Conservation (phyloP, 1,139 yeast genomes). For the Schizosaccharomyces versatilis region DNA sequence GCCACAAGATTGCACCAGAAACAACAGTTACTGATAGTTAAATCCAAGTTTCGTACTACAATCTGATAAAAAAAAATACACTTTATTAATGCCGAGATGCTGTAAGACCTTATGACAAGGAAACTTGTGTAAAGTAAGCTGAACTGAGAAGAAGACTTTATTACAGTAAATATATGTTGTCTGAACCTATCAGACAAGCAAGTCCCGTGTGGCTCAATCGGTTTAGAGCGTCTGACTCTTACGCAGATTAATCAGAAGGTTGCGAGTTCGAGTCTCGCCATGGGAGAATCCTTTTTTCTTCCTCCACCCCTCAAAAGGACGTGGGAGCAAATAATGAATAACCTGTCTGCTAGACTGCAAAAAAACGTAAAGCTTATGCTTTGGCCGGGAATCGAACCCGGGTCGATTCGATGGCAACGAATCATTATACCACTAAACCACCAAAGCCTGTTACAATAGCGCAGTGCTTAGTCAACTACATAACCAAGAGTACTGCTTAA, state of each 20-base stretch:
- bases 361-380: background rate
- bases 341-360: no score
- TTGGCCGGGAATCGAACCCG: conserved; percentile 4
- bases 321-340: no score
- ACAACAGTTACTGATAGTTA: no score
- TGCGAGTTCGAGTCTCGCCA: conserved; percentile 2
- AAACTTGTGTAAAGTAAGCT: no score
- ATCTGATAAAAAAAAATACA: no score
- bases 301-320: background rate
- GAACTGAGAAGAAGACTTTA: no score
- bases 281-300: background rate
- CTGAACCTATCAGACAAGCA: background rate
- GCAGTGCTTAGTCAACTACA: no score
- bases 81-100: no score
- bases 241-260: background rate
- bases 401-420: conserved; percentile 3
- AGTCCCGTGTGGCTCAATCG: conserved; percentile 4
- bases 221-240: conserved; percentile 4
- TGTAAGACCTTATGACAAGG: no score
- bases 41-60: no score
- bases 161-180: background rate
- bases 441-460: background rate
- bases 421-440: conserved; percentile 3
- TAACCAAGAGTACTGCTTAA: no score
- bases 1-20: no score